Conservation (phyloP, 2,329 filamentous ascomycete species). For the Hymenoscyphus infarciens region DNA sequence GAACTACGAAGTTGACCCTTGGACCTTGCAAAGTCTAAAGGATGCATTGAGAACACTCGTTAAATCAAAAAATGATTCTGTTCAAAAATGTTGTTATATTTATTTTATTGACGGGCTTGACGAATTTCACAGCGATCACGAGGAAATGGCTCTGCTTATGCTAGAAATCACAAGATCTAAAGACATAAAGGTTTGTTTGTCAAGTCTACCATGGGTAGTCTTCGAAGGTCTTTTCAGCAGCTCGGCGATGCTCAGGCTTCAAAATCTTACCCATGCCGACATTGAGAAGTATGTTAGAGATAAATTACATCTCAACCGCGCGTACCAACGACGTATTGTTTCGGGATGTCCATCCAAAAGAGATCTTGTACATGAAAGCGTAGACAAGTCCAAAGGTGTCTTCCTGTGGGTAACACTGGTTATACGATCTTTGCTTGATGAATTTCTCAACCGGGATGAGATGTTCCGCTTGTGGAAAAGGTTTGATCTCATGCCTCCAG, state of each 20-base stretch:
- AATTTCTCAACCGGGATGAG: conserved; percentile 5
- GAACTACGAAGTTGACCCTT: too few species aligned
- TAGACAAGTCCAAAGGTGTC: conserved; percentile 7
- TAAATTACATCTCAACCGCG: background rate
- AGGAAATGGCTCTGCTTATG: conserved; percentile 5
- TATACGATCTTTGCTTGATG: conserved; percentile 8
- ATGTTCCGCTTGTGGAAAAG: conserved; percentile 1
- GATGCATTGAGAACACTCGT: background rate
- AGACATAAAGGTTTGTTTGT: conserved; percentile 13
- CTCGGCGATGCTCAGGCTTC: conserved; percentile 3
- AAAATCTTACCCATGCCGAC: conserved; percentile 11
- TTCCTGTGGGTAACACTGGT: conserved; percentile 17
- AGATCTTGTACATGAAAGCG: background rate
- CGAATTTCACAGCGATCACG: conserved; percentile 10
- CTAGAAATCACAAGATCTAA: background rate
- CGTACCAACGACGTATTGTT: background rate
- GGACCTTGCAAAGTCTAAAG: background rate
- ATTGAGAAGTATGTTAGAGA: conserved; percentile 11
- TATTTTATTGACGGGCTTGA: conserved; percentile 17
- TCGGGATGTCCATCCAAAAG: background rate
- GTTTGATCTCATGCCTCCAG: conserved; percentile 1
- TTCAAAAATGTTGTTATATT: conserved; percentile 5
- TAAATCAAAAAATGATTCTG: background rate
- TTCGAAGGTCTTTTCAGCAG: conserved; percentile 8
- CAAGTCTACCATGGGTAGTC: conserved; percentile 13